A percentile compares a stretch with the other conserved stretches of the same genome.
These are phyloP conservation scores for Globisporangium acanthophoron DNA, from an alignment of 352 stramenopile species.

Conservation along the genomic window DNA sequence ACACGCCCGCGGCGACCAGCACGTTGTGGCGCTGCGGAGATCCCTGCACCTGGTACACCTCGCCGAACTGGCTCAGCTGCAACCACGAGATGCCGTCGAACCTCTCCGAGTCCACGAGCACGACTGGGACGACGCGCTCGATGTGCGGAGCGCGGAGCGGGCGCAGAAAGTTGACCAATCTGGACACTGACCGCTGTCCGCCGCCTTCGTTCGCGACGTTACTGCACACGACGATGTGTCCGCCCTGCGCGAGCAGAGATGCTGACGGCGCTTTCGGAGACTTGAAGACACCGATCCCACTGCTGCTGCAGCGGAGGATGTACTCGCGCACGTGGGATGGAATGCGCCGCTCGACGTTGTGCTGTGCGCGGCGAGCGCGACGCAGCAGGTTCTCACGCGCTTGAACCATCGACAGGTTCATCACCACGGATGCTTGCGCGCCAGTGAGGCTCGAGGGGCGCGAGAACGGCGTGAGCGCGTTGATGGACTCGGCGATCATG, in stretches of 20 bases:
- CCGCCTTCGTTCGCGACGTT: constrained; percentile 60
- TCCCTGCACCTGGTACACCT: constrained; percentile 78
- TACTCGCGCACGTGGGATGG: constrained; percentile 54
- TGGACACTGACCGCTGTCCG: constrained; percentile 48
- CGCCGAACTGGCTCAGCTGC: constrained; percentile 52
- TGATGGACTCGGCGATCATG: constrained; percentile 71
- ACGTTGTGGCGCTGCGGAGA: constrained; percentile 70
- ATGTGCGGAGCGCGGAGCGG: constrained; percentile 70
- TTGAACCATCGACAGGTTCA: constrained; percentile 26
- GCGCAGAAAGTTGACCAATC: constrained; percentile 71
- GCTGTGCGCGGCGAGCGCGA: constrained; percentile 52
- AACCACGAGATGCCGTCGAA: constrained; percentile 72
- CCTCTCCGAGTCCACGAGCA: constrained; percentile 66
- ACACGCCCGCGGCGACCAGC: constrained; percentile 69
- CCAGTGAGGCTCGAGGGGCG: constrained; percentile 14
- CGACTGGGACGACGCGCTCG: constrained; percentile 51
- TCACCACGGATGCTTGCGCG: constrained; percentile 17
- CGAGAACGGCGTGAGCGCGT: constrained; percentile 40
- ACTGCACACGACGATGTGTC: constrained; percentile 82
- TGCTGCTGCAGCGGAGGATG: constrained; percentile 37
- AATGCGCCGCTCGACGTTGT: constrained; percentile 68
- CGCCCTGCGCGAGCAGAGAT: constrained; percentile 35
- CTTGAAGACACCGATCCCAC: constrained; percentile 22
- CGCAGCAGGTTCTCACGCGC: constrained; percentile 39
- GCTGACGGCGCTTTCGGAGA: constrained; percentile 34